Evolutionary conservation across 257 asterid species (phyloP).

Genomic region (Salvia rosmarinus): DNA sequence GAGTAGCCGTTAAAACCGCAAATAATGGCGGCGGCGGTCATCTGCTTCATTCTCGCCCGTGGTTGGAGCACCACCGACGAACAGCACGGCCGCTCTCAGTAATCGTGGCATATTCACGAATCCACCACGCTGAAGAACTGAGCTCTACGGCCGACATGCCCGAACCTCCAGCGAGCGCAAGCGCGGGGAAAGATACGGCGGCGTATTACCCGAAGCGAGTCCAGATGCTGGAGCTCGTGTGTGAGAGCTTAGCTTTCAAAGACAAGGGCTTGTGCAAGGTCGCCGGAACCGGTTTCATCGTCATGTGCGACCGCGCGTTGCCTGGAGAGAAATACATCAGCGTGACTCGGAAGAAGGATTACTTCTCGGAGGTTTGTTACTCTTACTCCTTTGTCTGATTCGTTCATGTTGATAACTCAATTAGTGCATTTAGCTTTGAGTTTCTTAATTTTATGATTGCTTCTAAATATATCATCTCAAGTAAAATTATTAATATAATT

Average conservation of each 20-base stretch:
- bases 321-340: conserved; percentile 92
- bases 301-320: conserved; percentile 90
- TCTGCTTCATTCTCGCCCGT: conserved; percentile 47
- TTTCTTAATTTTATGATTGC: not conserved
- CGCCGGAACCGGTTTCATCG: conserved; percentile 69
- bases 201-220: conserved; percentile 82
- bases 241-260: conserved; percentile 88
- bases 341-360: conserved; percentile 73
- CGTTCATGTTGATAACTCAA: no score
- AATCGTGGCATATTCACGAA: conserved; percentile 49
- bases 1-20: conserved; percentile 29
- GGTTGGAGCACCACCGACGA: conserved; percentile 48
- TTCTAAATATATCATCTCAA: no score
- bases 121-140: conserved; percentile 47
- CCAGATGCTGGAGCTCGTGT: conserved; percentile 77
- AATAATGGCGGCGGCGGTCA: conserved; percentile 49
- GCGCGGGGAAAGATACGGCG: conserved; percentile 20
- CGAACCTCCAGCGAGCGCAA: conserved; percentile 26
- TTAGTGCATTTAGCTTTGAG: not conserved
- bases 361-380: conserved; percentile 73
- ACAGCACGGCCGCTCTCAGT: conserved; percentile 42
- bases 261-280: conserved; percentile 93
- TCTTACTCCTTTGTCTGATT: no score
- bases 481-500: no score
- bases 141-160: conserved; percentile 30